Base-by-base conservation (phyloP, 2,329 filamentous ascomycete species). In the Aphanoascus verrucosus region DNA sequence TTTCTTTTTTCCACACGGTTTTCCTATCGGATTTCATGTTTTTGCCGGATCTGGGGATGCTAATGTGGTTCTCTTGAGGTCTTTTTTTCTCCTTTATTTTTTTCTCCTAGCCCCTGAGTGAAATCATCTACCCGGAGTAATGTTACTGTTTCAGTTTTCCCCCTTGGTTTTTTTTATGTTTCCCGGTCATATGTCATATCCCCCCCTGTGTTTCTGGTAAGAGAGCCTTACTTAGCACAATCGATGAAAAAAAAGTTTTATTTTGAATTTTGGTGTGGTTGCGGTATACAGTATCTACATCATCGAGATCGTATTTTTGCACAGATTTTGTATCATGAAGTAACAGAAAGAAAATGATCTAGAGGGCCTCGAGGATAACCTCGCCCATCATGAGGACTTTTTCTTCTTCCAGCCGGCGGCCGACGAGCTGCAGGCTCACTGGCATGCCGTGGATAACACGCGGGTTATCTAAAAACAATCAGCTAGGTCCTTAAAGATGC, bases 391-490 rank as follows among this genome's bases (percentile, higher is more conserved):
- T 69, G 40, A 72, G 46, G 3, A 65, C 61, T 46, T 66, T 65
- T 57, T 64, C 64, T 40, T 66, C 64, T 43, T 67, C 65, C 5
- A 66, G 56, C n/a, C 62, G 53, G 23, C 58, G 57, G 3, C 62
- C 63, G 5, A 65, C 60, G 12, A 65, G 55, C 53, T 67, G 64
- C 54, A 67, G 49, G 17, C 60, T 60, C 3, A 66, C 64, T 17
- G 64, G 62, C 20, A 63, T 61, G 19, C 63, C 63, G 32, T 67
- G 59, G 44, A 66, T 77, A 1, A 69, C 63, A 20, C 74, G 68
- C 0, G 74, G 67, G 58, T 78, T 74, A 60, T 78, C 73, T 75
- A 17, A 8, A 45, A 31, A 45, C 5, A 43, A 12, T n/a, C n/a
- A n/a, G n/a, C n/a, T n/a, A n/a, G n/a, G n/a, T n/a, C n/a, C n/a